A percentile compares a stretch with the other conserved stretches of the same genome.
phyloP scores from a whole-genome alignment of 306 rosid genomes.

The Sicyos edulis region DNA sequence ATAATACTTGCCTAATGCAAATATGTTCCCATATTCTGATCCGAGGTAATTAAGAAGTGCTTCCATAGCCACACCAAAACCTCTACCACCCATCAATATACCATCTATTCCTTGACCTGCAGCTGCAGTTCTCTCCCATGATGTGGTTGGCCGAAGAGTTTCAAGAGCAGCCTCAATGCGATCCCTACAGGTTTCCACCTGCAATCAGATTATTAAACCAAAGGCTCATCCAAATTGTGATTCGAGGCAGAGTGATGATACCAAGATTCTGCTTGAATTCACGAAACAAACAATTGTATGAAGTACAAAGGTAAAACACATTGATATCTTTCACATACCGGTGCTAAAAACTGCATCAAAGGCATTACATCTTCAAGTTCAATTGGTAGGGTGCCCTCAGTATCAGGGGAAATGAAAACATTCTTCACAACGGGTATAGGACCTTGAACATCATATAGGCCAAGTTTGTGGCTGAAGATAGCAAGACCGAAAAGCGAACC shows the following conservation, averaged over 20 bases:
- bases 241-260: slow-evolving; percentile 4
- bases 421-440: slow-evolving; percentile 87
- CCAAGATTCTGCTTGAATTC: neutral
- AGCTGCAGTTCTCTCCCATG: slow-evolving; percentile 93
- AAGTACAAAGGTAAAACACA: neutral
- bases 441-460: slow-evolving; percentile 90
- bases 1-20: slow-evolving; percentile 67
- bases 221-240: slow-evolving; percentile 19
- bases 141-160: slow-evolving; percentile 85
- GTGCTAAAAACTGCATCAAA: slow-evolving; percentile 88
- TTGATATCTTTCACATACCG: slow-evolving; percentile 47
- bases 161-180: slow-evolving; percentile 89
- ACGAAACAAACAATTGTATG: neutral
- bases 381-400: slow-evolving; percentile 61
- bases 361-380: slow-evolving; percentile 98
- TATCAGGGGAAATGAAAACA: slow-evolving; percentile 77
- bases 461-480: slow-evolving; percentile 92
- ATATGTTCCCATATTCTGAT: slow-evolving; percentile 92
- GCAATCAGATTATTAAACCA: slow-evolving; percentile 26
- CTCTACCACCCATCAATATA: slow-evolving; percentile 87
- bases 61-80: slow-evolving; percentile 93
- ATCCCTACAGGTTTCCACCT: slow-evolving; percentile 94
- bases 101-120: slow-evolving; percentile 91
- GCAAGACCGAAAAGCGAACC: slow-evolving; percentile 98
- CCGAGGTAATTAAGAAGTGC: slow-evolving; percentile 85